These are phyloP conservation scores for Talaromyces liani DNA, from an alignment of 495 filamentous ascomycete genomes.

Conservation along the genomic window DNA sequence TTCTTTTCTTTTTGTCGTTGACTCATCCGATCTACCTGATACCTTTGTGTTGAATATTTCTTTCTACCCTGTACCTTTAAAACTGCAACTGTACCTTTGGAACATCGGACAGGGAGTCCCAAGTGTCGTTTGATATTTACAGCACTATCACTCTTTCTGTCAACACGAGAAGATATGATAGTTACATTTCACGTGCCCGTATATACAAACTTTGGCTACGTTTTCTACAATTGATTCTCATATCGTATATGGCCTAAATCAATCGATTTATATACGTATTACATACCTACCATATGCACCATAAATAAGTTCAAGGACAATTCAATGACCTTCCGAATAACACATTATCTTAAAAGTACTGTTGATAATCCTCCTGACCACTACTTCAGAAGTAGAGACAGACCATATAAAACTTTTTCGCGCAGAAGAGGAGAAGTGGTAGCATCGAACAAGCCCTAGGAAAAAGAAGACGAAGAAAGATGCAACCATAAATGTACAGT, in stretches of 20 bases:
- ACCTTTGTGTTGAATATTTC: conserved; percentile 5
- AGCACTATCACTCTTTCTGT: not conserved
- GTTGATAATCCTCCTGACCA: not conserved
- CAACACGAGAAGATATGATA: conserved; percentile 1
- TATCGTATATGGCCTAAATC: not conserved
- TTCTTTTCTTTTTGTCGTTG: conserved; percentile 4
- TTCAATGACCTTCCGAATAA: not conserved
- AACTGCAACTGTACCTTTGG: not conserved
- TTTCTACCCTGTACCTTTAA: conserved; percentile 9
- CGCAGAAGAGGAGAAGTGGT: not conserved
- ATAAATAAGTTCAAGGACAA: not conserved
- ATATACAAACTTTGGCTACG: not conserved
- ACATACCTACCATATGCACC: not conserved
- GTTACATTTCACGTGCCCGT: not conserved
- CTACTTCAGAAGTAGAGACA: not conserved
- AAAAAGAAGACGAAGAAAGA: not conserved
- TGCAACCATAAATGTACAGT: conserved; percentile 10
- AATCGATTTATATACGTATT: not conserved
- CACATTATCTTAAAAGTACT: not conserved
- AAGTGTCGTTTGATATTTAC: not conserved
- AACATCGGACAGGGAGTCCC: not conserved
- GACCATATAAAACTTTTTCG: not conserved
- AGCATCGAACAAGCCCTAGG: conserved; percentile 6
- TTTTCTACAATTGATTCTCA: not conserved
- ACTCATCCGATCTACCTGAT: not conserved